These are phyloP conservation scores for Trypanosoma lewisi DNA, from an alignment of 208 protist genomes.

Conservation along the genomic window DNA sequence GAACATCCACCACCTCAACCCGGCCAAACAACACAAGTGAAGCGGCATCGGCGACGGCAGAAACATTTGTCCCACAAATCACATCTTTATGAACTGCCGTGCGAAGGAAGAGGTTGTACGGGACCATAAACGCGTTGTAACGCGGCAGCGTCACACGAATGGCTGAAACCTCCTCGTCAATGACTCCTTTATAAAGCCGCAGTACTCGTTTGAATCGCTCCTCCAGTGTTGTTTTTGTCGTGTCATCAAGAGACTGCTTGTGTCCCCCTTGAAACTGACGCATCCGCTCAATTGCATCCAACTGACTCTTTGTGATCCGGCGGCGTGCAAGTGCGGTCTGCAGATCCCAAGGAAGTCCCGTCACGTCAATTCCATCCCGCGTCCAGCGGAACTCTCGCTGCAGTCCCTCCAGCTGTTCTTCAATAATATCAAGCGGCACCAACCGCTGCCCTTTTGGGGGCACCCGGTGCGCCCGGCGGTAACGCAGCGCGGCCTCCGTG, in stretches of 20 bases:
- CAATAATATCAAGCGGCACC: slow-evolving; percentile 59
- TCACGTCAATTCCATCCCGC: slow-evolving; percentile 79
- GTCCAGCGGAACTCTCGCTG: slow-evolving; percentile 46
- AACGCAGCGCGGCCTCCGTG: slow-evolving; percentile 18
- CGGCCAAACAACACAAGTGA: slow-evolving; percentile 60
- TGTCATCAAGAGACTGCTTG: slow-evolving; percentile 20
- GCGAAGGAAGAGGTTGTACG: slow-evolving; percentile 69
- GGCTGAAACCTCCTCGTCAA: slow-evolving; percentile 39
- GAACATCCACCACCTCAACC: slow-evolving; percentile 61
- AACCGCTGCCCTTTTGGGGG: slow-evolving; percentile 27
- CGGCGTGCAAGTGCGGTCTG: slow-evolving; percentile 64
- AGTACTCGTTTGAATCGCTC: slow-evolving; percentile 42
- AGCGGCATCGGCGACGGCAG: slow-evolving; percentile 24
- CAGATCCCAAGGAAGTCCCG: slow-evolving; percentile 53
- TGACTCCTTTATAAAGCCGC: slow-evolving; percentile 45
- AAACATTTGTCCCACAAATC: slow-evolving; percentile 64
- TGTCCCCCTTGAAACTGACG: slow-evolving; percentile 22
- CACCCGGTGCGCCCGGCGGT: neutral
- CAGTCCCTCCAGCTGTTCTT: slow-evolving; percentile 62
- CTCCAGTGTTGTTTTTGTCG: slow-evolving; percentile 23
- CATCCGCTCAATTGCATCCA: slow-evolving; percentile 42
- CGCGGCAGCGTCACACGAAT: slow-evolving; percentile 63
- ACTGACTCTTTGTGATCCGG: slow-evolving; percentile 62
- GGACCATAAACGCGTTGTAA: slow-evolving; percentile 46
- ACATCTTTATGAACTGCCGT: slow-evolving; percentile 82